Evolutionary conservation across 2,329 filamentous ascomycete species (phyloP).

Genomic region (Talaromyces rugulosus): DNA sequence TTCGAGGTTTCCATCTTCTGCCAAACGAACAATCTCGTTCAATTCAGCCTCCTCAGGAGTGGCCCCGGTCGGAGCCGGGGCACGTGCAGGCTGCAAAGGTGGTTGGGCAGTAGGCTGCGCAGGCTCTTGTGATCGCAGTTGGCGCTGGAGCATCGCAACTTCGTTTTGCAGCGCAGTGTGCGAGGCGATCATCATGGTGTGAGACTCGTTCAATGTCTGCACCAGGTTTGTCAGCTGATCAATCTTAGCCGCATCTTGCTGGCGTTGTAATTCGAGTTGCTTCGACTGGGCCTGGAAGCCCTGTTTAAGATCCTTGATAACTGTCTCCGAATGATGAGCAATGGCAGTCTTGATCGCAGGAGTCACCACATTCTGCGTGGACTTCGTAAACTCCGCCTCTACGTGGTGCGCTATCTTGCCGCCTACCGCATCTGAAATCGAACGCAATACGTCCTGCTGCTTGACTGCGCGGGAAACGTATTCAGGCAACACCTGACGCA

Average conservation of each 20-base stretch:
- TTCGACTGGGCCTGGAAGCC: conserved; percentile 50
- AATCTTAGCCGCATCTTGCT: conserved; percentile 55
- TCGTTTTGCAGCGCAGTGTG: conserved; percentile 41
- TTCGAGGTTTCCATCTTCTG: conserved; percentile 38
- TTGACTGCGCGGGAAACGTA: conserved; percentile 65
- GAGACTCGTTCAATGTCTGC: conserved; percentile 49
- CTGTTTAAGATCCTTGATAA: conserved; percentile 65
- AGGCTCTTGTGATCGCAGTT: conserved; percentile 14
- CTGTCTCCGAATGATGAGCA: conserved; percentile 62
- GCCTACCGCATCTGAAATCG: conserved; percentile 68
- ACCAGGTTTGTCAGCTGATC: conserved; percentile 57
- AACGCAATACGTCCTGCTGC: conserved; percentile 67
- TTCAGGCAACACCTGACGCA: conserved; percentile 66
- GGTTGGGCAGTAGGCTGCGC: conserved; percentile 16
- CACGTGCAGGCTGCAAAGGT: conserved; percentile 14
- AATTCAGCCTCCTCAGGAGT: conserved; percentile 38
- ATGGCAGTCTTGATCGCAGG: conserved; percentile 64
- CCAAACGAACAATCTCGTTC: conserved; percentile 37
- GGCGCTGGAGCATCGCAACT: conserved; percentile 33
- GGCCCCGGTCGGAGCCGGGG: conserved; percentile 16
- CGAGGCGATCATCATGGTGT: conserved; percentile 39
- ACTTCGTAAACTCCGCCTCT: conserved; percentile 62
- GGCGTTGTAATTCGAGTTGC: conserved; percentile 49
- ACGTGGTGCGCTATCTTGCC: conserved; percentile 63
- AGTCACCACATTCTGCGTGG: conserved; percentile 60